Evolutionary conservation across 345 rosid species (phyloP).

Genomic region (Syzygium grande): DNA sequence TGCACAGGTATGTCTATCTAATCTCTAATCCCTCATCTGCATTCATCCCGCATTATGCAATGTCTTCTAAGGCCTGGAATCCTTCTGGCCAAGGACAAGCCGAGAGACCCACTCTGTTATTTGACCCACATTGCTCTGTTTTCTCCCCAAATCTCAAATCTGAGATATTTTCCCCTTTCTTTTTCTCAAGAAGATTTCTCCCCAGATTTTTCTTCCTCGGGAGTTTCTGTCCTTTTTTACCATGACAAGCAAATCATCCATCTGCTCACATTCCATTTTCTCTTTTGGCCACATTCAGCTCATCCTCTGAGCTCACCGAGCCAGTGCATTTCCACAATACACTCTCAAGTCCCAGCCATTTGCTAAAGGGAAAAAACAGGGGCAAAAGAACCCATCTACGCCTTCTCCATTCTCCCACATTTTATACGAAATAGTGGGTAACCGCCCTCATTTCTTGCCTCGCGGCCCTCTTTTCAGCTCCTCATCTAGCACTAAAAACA

Average conservation of each 20-base stretch:
- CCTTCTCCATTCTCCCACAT: background rate
- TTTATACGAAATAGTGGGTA: background rate
- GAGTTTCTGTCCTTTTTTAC: background rate
- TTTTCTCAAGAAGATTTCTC: background rate
- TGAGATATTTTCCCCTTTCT: background rate
- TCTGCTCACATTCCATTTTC: background rate
- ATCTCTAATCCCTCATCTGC: background rate
- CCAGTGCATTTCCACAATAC: background rate
- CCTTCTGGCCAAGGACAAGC: background rate
- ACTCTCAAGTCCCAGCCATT: background rate
- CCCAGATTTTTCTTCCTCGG: background rate
- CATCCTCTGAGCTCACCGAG: background rate
- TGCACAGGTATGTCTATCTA: conserved; percentile 8
- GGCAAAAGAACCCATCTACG: background rate
- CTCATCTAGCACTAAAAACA: background rate
- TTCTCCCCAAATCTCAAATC: background rate
- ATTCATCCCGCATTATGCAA: background rate
- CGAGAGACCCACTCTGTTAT: background rate
- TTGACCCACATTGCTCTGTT: background rate
- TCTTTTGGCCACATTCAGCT: background rate
- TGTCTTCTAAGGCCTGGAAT: background rate
- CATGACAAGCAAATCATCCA: background rate
- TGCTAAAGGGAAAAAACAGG: background rate
- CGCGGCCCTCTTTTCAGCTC: background rate
- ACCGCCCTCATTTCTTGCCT: background rate